Conservation (phyloP, 768 basidiomycete species). For the Glaciozyma antarctica region DNA sequence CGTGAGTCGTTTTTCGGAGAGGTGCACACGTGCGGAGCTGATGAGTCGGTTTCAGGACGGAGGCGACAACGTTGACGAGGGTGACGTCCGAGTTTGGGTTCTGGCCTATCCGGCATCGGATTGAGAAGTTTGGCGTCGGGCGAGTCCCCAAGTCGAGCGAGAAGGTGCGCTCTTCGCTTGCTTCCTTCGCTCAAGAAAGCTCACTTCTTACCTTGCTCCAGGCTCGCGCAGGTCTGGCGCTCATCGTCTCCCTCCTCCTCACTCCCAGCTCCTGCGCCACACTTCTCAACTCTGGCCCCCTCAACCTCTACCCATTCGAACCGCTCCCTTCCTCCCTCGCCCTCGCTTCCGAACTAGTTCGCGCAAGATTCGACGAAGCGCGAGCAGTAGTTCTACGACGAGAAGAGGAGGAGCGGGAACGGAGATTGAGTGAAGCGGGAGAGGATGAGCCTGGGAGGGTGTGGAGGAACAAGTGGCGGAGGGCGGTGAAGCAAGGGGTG, state of each 20-base stretch:
- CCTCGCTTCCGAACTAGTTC: not conserved
- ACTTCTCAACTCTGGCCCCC: conserved; percentile 24
- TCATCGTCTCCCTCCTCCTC: conserved; percentile 23
- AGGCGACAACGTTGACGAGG: conserved; percentile 12
- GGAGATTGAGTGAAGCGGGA: not conserved
- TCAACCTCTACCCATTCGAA: conserved; percentile 24
- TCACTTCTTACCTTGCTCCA: not conserved
- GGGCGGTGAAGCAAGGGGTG: conserved; percentile 2
- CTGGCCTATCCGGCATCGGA: conserved; percentile 22
- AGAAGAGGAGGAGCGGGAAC: not conserved
- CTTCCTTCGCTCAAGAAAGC: not conserved
- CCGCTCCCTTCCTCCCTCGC: conserved; percentile 22
- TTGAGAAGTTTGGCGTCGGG: conserved; percentile 19
- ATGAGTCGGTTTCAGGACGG: conserved; percentile 6
- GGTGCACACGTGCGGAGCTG: not conserved
- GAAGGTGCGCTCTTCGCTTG: conserved; percentile 10
- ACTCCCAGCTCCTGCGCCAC: conserved; percentile 6
- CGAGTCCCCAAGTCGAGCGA: conserved; percentile 10
- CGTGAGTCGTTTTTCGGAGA: not conserved
- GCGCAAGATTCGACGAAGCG: not conserved
- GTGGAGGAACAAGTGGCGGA: conserved; percentile 24
- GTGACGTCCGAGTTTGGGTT: conserved; percentile 31
- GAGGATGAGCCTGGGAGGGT: conserved; percentile 15
- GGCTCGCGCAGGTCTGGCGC: conserved; percentile 25
- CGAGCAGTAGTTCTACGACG: not conserved